phyloP scores from a whole-genome alignment of 75 land plant genomes.

The Gnetum montanum region DNA sequence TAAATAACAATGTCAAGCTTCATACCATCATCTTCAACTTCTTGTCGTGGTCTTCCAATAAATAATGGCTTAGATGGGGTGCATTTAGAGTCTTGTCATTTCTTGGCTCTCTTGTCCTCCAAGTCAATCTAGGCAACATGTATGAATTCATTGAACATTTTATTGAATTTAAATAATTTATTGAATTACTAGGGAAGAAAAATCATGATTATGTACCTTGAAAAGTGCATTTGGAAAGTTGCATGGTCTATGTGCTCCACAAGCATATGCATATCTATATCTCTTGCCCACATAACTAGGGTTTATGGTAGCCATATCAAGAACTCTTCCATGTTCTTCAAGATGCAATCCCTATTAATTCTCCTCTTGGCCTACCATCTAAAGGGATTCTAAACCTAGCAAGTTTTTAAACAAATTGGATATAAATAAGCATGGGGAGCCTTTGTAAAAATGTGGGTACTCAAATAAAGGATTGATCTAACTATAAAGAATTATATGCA shows the following conservation, averaged over 20 bases:
- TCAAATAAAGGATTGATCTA: too few relatives aligned
- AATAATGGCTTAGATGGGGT: constrained; percentile 82
- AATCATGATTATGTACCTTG: constrained; percentile 26
- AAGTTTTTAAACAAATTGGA: constrained; percentile 48
- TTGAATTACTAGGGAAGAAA: neutral
- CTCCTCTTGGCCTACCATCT: constrained; percentile 59
- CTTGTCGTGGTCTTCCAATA: constrained; percentile 63
- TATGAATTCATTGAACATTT: too few relatives aligned
- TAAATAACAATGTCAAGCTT: neutral
- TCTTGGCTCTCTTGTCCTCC: constrained; percentile 45
- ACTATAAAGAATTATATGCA: neutral
- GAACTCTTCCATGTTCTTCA: constrained; percentile 56
- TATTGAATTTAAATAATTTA: neutral
- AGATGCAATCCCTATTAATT: constrained; percentile 55
- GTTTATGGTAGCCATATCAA: constrained; percentile 84
- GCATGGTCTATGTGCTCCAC: constrained; percentile 75
- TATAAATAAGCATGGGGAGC: too few relatives aligned
- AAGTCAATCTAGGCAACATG: constrained; percentile 43
- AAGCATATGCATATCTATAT: constrained; percentile 77
- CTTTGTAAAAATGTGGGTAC: too few relatives aligned
- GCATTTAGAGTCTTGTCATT: constrained; percentile 59
- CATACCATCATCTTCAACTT: constrained; percentile 74
- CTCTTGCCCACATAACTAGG: constrained; percentile 39
- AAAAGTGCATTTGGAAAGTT: constrained; percentile 76
- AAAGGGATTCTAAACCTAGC: constrained; percentile 68